Evolutionary conservation across 2,329 filamentous ascomycete genomes (phyloP).

Genomic region (Xylariaceae sp.): DNA sequence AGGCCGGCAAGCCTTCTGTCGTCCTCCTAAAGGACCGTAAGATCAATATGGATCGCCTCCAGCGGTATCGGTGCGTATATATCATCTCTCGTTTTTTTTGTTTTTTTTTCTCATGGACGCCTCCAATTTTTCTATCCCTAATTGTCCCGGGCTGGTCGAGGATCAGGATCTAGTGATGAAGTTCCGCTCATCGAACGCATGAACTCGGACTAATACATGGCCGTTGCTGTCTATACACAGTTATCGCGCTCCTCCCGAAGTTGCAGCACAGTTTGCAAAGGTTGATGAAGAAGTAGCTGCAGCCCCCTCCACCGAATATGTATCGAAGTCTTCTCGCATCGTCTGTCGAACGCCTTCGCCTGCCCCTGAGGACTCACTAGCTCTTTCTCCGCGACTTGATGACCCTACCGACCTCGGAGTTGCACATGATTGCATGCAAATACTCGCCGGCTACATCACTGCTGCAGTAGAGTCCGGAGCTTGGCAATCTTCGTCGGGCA

Average conservation of each 20-base stretch:
- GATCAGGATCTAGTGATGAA: not conserved
- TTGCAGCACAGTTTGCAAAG: constrained; percentile 27
- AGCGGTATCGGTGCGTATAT: constrained; percentile 25
- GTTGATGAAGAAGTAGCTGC: constrained; percentile 21
- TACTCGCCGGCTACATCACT: constrained; percentile 25
- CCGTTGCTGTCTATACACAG: not conserved
- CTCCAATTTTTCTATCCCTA: not conserved
- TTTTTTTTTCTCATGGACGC: constrained; percentile 9
- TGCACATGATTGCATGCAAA: constrained; percentile 28
- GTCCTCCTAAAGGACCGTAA: constrained; percentile 28
- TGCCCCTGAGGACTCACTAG: constrained; percentile 13
- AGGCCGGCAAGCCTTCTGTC: constrained; percentile 28
- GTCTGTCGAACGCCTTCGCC: constrained; percentile 29
- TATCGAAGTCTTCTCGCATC: constrained; percentile 19
- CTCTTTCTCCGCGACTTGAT: constrained; percentile 23
- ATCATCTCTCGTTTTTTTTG: constrained; percentile 9
- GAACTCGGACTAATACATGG: constrained; percentile 2
- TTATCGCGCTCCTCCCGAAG: constrained; percentile 23
- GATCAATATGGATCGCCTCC: constrained; percentile 28
- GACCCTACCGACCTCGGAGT: constrained; percentile 26
- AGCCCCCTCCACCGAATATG: not conserved
- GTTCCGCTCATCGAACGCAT: not conserved
- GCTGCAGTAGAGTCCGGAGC: constrained; percentile 23
- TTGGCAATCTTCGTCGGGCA: constrained; percentile 21
- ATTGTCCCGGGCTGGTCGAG: not conserved